phyloP scores from a whole-genome alignment of 169 alveolate species.

The Eimeria acervulina region DNA sequence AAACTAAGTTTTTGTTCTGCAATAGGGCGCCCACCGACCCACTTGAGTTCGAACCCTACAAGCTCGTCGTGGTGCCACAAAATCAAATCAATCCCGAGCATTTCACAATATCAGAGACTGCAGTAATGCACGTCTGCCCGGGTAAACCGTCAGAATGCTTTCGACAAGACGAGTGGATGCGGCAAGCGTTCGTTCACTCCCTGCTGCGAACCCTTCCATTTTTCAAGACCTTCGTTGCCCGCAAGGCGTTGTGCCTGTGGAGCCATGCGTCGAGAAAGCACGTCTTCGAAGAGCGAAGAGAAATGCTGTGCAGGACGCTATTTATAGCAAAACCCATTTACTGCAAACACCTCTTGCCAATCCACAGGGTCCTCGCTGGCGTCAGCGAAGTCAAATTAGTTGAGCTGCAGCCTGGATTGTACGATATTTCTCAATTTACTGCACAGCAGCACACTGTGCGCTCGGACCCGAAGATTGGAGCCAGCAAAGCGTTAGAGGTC shows the following conservation, averaged over 20 bases:
- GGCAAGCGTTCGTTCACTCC: slow-evolving; percentile 80
- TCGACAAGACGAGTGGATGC: slow-evolving; percentile 76
- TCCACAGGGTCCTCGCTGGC: slow-evolving; percentile 75
- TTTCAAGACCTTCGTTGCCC: slow-evolving; percentile 70
- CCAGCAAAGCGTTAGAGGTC: slow-evolving; percentile 71
- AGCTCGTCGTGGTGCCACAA: slow-evolving; percentile 81
- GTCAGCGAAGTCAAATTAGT: slow-evolving; percentile 61
- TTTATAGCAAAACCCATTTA: slow-evolving; percentile 79
- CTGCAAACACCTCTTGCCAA: slow-evolving; percentile 15
- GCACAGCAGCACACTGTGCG: slow-evolving; percentile 69
- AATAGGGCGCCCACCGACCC: slow-evolving; percentile 82
- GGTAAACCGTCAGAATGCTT: slow-evolving; percentile 83
- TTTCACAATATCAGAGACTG: slow-evolving; percentile 80
- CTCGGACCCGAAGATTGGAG: slow-evolving; percentile 77
- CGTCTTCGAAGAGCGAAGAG: slow-evolving; percentile 60
- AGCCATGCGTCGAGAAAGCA: slow-evolving; percentile 45
- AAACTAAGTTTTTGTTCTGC: slow-evolving; percentile 92
- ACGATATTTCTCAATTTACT: slow-evolving; percentile 57
- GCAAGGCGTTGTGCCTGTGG: slow-evolving; percentile 76
- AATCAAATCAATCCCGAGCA: slow-evolving; percentile 78
- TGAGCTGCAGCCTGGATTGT: slow-evolving; percentile 49
- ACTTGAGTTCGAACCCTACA: slow-evolving; percentile 71
- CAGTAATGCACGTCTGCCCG: slow-evolving; percentile 82
- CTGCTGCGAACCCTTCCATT: slow-evolving; percentile 77
- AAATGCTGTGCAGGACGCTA: slow-evolving; percentile 62